Percentiles rank a stretch among this genome's conserved stretches.
Evolutionary conservation across 495 filamentous ascomycete genomes (phyloP).

Genomic region (Neurospora tetrasperma): DNA sequence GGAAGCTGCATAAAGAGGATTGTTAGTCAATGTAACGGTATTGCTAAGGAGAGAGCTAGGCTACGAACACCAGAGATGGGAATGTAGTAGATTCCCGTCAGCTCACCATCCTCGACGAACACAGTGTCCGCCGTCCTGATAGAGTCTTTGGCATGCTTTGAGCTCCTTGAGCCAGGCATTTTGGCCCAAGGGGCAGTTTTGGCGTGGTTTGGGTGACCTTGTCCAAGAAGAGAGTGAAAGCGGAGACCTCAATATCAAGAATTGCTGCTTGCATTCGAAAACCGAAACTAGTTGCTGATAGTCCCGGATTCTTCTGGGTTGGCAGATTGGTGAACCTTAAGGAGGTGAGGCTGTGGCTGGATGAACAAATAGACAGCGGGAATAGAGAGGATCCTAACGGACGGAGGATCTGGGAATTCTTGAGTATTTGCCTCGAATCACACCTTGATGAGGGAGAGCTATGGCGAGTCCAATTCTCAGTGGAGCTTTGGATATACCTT

Average conservation of each 20-base stretch:
- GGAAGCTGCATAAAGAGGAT: constrained; percentile 5
- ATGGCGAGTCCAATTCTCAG: background rate
- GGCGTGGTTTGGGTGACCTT: background rate
- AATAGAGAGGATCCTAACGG: background rate
- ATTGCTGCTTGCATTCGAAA: background rate
- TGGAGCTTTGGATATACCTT: background rate
- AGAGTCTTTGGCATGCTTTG: background rate
- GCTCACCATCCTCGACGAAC: constrained; percentile 8
- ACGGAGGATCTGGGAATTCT: background rate
- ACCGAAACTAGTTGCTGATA: background rate
- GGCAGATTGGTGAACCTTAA: background rate
- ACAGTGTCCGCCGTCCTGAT: constrained; percentile 2
- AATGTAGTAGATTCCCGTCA: constrained; percentile 17
- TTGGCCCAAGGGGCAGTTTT: background rate
- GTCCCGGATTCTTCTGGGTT: background rate
- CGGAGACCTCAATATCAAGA: background rate
- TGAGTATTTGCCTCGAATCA: background rate
- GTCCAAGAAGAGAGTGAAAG: background rate
- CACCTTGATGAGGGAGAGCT: background rate
- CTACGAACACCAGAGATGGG: constrained; percentile 13
- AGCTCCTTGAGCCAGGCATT: background rate
- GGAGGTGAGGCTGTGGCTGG: background rate
- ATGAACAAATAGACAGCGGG: background rate
- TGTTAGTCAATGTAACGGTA: constrained; percentile 1
- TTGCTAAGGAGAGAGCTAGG: background rate